A percentile compares a stretch with the other conserved stretches of the same genome.
phyloP scores from a whole-genome alignment of 2,329 filamentous ascomycete species.

The Fusarium fujikuroi region DNA sequence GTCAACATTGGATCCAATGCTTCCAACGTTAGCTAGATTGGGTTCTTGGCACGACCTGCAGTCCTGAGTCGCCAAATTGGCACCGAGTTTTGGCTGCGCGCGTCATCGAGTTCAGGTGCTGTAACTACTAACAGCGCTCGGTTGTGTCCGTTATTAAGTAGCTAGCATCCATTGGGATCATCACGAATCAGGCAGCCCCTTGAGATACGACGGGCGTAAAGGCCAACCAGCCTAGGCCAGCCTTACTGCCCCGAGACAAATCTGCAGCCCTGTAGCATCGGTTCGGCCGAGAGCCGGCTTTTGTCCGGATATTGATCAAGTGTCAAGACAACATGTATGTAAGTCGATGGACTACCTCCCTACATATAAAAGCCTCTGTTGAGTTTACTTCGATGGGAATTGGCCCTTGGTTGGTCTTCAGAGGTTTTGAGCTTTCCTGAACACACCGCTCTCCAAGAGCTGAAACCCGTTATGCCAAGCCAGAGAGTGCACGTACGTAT shows the following conservation, averaged over 20 bases:
- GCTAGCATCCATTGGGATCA: not conserved
- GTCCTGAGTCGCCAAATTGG: not conserved
- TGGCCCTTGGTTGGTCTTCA: not conserved
- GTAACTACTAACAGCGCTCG: not conserved
- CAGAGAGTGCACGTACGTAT: not conserved
- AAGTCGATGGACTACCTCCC: not conserved
- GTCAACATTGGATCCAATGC: not conserved
- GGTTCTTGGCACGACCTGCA: not conserved
- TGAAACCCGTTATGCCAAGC: not conserved
- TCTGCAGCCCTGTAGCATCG: constrained; percentile 23
- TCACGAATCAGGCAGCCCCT: constrained; percentile 28
- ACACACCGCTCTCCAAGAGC: not conserved
- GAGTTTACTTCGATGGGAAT: not conserved
- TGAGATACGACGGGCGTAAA: constrained; percentile 18
- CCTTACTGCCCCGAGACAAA: not conserved
- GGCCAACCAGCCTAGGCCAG: not conserved
- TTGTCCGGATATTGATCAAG: constrained; percentile 1
- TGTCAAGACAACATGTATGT: not conserved
- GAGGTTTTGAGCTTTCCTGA: not conserved
- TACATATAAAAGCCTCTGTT: not conserved
- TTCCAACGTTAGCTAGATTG: not conserved
- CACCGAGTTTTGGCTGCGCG: not conserved
- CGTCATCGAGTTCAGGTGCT: constrained; percentile 11
- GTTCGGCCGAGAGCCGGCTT: constrained; percentile 37
- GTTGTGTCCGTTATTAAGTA: not conserved